These are phyloP conservation scores for Fusarium brachygibbosum DNA, from an alignment of 2,329 filamentous ascomycete species.

Conservation along the genomic window DNA sequence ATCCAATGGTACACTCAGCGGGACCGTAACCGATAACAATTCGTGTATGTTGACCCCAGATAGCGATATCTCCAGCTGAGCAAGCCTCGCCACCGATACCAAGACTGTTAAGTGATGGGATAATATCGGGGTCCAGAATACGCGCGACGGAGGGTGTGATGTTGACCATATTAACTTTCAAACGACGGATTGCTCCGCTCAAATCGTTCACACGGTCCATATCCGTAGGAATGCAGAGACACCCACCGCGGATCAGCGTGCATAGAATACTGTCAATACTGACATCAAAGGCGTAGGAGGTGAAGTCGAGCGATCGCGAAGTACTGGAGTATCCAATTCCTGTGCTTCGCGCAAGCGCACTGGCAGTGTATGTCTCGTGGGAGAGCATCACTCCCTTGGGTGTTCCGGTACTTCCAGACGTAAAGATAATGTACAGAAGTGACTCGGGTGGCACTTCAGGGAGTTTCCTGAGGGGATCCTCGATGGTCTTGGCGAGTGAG, in stretches of 20 bases:
- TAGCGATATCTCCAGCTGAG: conserved; percentile 62
- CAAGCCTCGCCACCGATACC: conserved; percentile 67
- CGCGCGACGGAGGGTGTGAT: conserved; percentile 66
- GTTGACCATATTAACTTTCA: conserved; percentile 62
- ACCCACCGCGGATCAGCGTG: conserved; percentile 64
- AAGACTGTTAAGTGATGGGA: conserved; percentile 62
- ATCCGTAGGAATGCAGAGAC: conserved; percentile 68
- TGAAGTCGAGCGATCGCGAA: conserved; percentile 62
- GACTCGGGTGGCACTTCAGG: conserved; percentile 58
- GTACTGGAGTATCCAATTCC: conserved; percentile 57
- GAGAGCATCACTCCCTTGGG: conserved; percentile 72
- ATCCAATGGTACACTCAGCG: conserved; percentile 67
- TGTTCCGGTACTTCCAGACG: conserved; percentile 73
- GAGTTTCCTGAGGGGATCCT: conserved; percentile 42
- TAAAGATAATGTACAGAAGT: conserved; percentile 71
- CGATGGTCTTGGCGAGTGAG: conserved; percentile 30
- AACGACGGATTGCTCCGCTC: conserved; percentile 59
- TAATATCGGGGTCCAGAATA: conserved; percentile 60
- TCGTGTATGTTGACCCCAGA: conserved; percentile 61
- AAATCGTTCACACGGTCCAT: conserved; percentile 66
- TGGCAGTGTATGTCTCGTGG: conserved; percentile 62
- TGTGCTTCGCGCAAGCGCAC: conserved; percentile 46
- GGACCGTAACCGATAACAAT: conserved; percentile 68
- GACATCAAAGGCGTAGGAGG: conserved; percentile 68
- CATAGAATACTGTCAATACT: conserved; percentile 68